These are phyloP conservation scores for Suhomyces panamericanus DNA, from an alignment of 1,139 yeast species.

Conservation along the genomic window DNA sequence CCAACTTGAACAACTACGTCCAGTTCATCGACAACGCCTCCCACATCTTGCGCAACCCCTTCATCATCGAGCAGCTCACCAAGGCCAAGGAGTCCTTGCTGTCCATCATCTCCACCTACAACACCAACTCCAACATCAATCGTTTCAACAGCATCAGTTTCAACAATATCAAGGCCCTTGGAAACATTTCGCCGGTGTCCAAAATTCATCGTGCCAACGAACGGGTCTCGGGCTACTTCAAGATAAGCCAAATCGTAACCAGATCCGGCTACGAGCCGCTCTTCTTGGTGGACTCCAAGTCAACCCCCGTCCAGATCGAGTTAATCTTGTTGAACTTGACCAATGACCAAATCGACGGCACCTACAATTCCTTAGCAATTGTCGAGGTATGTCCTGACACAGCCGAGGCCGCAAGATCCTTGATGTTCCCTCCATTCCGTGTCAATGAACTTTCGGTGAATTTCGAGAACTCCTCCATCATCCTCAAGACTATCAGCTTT, in stretches of 20 bases:
- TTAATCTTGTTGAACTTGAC: constrained; percentile 34
- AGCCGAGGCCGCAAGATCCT: constrained; percentile 23
- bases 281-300: constrained; percentile 17
- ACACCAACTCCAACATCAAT: constrained; percentile 19
- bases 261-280: constrained; percentile 31
- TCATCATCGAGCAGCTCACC: constrained; percentile 36
- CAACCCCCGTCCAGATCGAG: constrained; percentile 22
- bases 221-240: constrained; percentile 44
- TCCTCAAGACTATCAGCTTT: constrained; percentile 30
- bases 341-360: constrained; percentile 10
- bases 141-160: constrained; percentile 38
- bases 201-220: constrained; percentile 12
- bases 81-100: constrained; percentile 21
- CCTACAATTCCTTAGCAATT: constrained; percentile 43
- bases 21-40: constrained; percentile 29
- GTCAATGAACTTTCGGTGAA: constrained; percentile 27
- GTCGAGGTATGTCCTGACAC: constrained; percentile 18
- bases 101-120: constrained; percentile 22
- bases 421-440: constrained; percentile 46
- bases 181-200: constrained; percentile 6
- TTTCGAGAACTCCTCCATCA: constrained; percentile 23
- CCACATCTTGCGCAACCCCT: constrained; percentile 38
- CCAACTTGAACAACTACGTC: constrained; percentile 35
- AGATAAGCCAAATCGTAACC: constrained; percentile 36
- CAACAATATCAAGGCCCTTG: constrained; percentile 33